Percentiles rank a stretch among this genome's conserved stretches.
These are phyloP conservation scores for Dioszegia hungarica DNA, from an alignment of 768 basidiomycete species.

Conservation along the genomic window DNA sequence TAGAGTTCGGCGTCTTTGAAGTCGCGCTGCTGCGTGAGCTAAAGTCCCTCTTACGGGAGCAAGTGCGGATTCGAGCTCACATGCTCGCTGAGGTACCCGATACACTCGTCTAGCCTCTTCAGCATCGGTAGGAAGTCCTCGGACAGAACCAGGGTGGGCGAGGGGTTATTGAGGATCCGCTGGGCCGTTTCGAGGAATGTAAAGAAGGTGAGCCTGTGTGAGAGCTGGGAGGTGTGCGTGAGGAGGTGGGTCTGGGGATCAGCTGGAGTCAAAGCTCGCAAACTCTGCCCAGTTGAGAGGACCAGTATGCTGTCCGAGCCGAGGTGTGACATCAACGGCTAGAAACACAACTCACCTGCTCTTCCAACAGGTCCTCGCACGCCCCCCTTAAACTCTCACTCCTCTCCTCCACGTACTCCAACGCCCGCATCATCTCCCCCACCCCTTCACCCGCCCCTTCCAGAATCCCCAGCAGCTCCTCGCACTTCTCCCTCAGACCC, in stretches of 20 bases:
- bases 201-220: slow-evolving; percentile 79
- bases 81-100: slow-evolving; percentile 80
- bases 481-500: slow-evolving; percentile 72
- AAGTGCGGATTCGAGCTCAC: slow-evolving; percentile 60
- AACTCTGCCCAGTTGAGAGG: too few species aligned
- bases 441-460: slow-evolving; percentile 66
- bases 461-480: slow-evolving; percentile 65
- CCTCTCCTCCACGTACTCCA: slow-evolving; percentile 86
- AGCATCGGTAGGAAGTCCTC: slow-evolving; percentile 94
- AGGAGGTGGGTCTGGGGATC: slow-evolving; percentile 65
- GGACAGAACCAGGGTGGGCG: slow-evolving; percentile 82
- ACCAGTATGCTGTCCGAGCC: too few species aligned
- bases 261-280: slow-evolving; percentile 7
- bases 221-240: slow-evolving; percentile 76
- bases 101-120: slow-evolving; percentile 87
- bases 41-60: not conserved
- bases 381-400: slow-evolving; percentile 85
- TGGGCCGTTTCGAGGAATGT: slow-evolving; percentile 89
- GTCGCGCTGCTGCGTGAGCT: slow-evolving; percentile 60
- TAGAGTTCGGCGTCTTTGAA: slow-evolving; percentile 91
- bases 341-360: slow-evolving; percentile 61
- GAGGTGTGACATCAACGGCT: too few species aligned
- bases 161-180: slow-evolving; percentile 88
- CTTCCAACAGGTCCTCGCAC: slow-evolving; percentile 81
- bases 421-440: slow-evolving; percentile 73